Evolutionary conservation across 352 stramenopile genomes (phyloP).

Genomic region (Globisporangium nagaii): DNA sequence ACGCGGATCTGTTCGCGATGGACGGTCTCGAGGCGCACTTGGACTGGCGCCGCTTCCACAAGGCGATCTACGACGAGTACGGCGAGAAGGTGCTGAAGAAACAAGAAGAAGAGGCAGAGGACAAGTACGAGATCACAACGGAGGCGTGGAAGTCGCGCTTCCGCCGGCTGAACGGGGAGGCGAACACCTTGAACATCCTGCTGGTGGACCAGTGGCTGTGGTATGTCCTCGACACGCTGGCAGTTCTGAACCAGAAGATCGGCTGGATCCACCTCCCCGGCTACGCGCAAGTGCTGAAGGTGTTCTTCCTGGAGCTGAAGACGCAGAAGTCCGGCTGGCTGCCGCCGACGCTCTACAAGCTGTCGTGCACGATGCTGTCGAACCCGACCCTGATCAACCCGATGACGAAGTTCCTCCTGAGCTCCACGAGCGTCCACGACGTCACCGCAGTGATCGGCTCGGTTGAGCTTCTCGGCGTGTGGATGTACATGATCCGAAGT

Average conservation of each 20-base stretch:
- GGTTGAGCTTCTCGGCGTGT: conserved; percentile 83
- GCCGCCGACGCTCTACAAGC: conserved; percentile 81
- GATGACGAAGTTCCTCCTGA: conserved; percentile 87
- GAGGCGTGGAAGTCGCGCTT: conserved; percentile 83
- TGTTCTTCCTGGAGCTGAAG: conserved; percentile 87
- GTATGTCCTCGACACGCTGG: conserved; percentile 87
- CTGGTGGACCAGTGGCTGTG: conserved; percentile 86
- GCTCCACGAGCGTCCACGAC: conserved; percentile 84
- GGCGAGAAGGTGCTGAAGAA: conserved; percentile 81
- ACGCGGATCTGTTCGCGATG: conserved; percentile 85
- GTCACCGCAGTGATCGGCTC: conserved; percentile 83
- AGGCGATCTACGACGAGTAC: conserved; percentile 83
- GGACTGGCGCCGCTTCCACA: conserved; percentile 88
- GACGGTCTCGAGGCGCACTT: conserved; percentile 83
- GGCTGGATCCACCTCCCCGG: conserved; percentile 80
- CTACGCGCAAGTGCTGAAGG: conserved; percentile 84
- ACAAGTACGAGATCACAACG: conserved; percentile 86
- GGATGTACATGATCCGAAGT: conserved; percentile 91
- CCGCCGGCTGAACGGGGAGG: conserved; percentile 68
- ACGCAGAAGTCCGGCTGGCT: conserved; percentile 86
- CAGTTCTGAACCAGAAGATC: conserved; percentile 87
- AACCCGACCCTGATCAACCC: conserved; percentile 86
- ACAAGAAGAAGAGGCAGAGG: conserved; percentile 84
- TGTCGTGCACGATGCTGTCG: conserved; percentile 87
- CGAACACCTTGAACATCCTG: conserved; percentile 86